These are phyloP conservation scores for Candida ulmi DNA, from an alignment of 805 yeast genomes.

Conservation along the genomic window DNA sequence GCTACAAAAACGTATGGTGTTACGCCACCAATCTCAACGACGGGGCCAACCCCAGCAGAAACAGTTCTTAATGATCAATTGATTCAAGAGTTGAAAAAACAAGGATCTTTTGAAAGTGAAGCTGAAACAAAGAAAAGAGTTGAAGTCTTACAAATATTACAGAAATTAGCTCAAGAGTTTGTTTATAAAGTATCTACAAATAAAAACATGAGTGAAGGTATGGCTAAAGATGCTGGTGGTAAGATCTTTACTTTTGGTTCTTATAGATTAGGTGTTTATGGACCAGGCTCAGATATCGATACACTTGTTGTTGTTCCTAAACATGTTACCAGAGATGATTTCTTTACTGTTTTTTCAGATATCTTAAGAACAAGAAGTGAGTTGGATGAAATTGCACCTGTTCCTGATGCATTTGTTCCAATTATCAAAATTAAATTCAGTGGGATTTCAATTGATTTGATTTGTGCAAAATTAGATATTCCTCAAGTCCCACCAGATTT, in stretches of 20 bases:
- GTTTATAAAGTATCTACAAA: conserved; percentile 74
- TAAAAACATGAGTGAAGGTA: conserved; percentile 93
- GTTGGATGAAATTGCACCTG: conserved; percentile 84
- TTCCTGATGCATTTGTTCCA: conserved; percentile 98
- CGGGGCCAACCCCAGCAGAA: conserved; percentile 80
- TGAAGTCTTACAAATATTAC: conserved; percentile 65
- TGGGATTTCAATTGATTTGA: conserved; percentile 90
- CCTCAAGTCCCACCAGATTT: conserved; percentile 76
- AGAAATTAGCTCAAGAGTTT: conserved; percentile 70
- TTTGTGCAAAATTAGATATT: conserved; percentile 77
- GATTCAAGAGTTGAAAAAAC: conserved; percentile 70
- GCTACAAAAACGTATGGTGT: conserved; percentile 20
- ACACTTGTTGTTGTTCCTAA: conserved; percentile 95
- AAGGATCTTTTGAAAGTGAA: conserved; percentile 88
- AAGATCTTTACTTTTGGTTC: conserved; percentile 96
- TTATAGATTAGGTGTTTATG: conserved; percentile 90
- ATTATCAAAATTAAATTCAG: conserved; percentile 82
- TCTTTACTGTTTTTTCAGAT: conserved; percentile 73
- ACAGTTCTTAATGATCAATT: conserved; percentile 67
- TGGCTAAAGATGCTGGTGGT: conserved; percentile 97
- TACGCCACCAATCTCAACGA: conserved; percentile 68
- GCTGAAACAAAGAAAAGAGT: conserved; percentile 77
- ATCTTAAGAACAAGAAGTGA: conserved; percentile 71
- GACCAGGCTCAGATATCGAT: conserved; percentile 98
- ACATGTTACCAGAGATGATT: conserved; percentile 86